Evolutionary conservation across 2,329 filamentous ascomycete species (phyloP), one percentile per base, ranked within the genome.

Genomic region (Basipetospora chlamydospora): DNA sequence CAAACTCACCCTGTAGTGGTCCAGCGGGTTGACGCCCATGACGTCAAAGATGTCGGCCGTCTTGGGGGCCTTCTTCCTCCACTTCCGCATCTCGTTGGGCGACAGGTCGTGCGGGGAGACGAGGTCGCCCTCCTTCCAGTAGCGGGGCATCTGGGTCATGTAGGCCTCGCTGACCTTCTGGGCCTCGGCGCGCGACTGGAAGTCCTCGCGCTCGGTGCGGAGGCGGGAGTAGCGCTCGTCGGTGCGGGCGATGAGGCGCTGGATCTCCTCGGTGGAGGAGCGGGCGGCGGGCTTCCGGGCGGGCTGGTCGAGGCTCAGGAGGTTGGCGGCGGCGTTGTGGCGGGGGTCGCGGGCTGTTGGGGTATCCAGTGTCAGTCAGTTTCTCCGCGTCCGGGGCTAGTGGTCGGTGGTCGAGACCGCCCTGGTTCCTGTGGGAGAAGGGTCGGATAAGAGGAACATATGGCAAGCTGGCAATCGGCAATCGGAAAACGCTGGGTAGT

Each of bases 41-140:
- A 78, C 62, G 55, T 95, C 86, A 44, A 95, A 75, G 6, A 81
- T 73, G 56, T 98, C 88, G 37, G 54, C 64, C 28, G 66, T 61
- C 39, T 73, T 72, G 42, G 70, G 70, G 39, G 61, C 57, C 44
- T 59, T 60, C 53, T 60, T 66, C 56, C 70, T 76, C 80, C 81
- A 94, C 65, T 93, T 93, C 51, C 61, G 60, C 74, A 82, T 79
- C 69, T 95, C 87, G 25, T 64, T 61, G 17, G 76, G 67, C 38
- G 74, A 80, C 52, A 98, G 57, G 58, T 98, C 90, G 53, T 87
- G 82, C 23, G 90, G 90, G 41, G 86, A 72, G 60, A 96, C 96
- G 36, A 95, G 69, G 53, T 96, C 87, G 47, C 90, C 90, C 1
- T 63, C 49, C 48, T 67, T 65, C 79, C 81, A 96, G 28, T 69